These are phyloP conservation scores for Sarcodon aspratus DNA, from an alignment of 768 basidiomycete genomes.

Conservation along the genomic window DNA sequence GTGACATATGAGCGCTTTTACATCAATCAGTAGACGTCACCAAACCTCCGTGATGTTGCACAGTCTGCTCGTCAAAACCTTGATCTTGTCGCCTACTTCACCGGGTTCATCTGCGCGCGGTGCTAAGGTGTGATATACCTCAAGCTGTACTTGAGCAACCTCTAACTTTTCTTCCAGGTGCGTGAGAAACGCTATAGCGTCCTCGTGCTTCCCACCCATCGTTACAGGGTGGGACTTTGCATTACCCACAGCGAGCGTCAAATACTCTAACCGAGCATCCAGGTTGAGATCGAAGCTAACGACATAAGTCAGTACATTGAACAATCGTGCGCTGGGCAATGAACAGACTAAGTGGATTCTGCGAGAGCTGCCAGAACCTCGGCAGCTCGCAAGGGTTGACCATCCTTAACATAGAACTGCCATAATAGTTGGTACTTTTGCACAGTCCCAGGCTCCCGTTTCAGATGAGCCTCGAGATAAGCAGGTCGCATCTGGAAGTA, in stretches of 20 bases:
- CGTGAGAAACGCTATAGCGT: conserved; percentile 91
- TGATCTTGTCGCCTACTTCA: conserved; percentile 53
- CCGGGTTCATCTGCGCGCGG: conserved; percentile 51
- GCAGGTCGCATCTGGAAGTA: conserved; percentile 62
- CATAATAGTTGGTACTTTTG: conserved; percentile 85
- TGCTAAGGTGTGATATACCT: conserved; percentile 61
- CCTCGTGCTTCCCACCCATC: conserved; percentile 65
- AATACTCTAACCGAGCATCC: conserved; percentile 75
- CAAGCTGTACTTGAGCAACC: conserved; percentile 94
- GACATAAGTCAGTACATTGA: neutral
- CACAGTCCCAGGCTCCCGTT: conserved; percentile 67
- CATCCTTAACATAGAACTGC: conserved; percentile 95
- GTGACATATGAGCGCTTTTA: neutral
- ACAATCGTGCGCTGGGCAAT: neutral
- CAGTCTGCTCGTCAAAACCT: conserved; percentile 43
- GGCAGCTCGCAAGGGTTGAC: conserved; percentile 79
- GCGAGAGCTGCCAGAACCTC: conserved; percentile 76
- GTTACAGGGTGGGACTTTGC: conserved; percentile 91
- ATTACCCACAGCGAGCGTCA: conserved; percentile 90
- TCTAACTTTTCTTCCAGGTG: conserved; percentile 94
- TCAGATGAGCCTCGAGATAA: conserved; percentile 83
- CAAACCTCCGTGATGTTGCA: conserved; percentile 80
- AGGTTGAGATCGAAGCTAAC: conserved; percentile 56
- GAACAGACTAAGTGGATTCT: conserved; percentile 68
- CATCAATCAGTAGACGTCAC: neutral